Evolutionary conservation across 768 basidiomycete species (phyloP).

Genomic region (Boletus vermiculosoides): DNA sequence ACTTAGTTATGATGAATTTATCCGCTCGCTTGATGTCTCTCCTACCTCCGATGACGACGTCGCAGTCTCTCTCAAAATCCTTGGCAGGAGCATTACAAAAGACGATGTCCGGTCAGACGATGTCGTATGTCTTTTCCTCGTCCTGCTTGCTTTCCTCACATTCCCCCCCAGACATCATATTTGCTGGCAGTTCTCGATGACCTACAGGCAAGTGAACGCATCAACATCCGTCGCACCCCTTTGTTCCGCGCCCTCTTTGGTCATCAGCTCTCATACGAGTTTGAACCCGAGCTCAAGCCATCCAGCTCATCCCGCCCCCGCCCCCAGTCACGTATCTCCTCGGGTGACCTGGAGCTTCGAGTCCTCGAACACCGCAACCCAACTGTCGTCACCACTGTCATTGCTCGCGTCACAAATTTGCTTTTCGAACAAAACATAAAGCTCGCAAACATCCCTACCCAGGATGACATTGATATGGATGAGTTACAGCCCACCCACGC

Average conservation of each 20-base stretch:
- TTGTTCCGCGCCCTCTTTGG: conserved; percentile 38
- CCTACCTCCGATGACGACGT: conserved; percentile 33
- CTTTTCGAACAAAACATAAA: conserved; percentile 48
- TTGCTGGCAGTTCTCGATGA: conserved; percentile 38
- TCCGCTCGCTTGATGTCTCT: conserved; percentile 34
- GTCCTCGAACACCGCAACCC: conserved; percentile 38
- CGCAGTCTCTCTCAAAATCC: conserved; percentile 32
- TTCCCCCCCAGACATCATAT: conserved; percentile 42
- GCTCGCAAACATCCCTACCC: conserved; percentile 32
- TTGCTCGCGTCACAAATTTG: conserved; percentile 44
- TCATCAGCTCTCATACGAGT: conserved; percentile 23
- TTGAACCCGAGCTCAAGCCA: conserved; percentile 10
- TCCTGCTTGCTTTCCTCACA: conserved; percentile 1
- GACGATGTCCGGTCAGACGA: conserved; percentile 46
- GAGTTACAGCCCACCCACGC: conserved; percentile 7
- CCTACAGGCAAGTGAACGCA: conserved; percentile 31
- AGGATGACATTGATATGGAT: conserved; percentile 30
- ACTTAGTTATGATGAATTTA: conserved; percentile 41
- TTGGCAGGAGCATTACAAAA: conserved; percentile 44
- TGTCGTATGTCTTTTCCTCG: conserved; percentile 38
- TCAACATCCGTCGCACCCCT: conserved; percentile 41
- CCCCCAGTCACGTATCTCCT: conserved; percentile 10
- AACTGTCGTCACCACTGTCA: conserved; percentile 46
- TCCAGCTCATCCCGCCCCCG: conserved; percentile 19
- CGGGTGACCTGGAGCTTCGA: conserved; percentile 25